phyloP scores from a whole-genome alignment of 1,139 yeast species.

The Keqinozyma sinolaborantium region DNA sequence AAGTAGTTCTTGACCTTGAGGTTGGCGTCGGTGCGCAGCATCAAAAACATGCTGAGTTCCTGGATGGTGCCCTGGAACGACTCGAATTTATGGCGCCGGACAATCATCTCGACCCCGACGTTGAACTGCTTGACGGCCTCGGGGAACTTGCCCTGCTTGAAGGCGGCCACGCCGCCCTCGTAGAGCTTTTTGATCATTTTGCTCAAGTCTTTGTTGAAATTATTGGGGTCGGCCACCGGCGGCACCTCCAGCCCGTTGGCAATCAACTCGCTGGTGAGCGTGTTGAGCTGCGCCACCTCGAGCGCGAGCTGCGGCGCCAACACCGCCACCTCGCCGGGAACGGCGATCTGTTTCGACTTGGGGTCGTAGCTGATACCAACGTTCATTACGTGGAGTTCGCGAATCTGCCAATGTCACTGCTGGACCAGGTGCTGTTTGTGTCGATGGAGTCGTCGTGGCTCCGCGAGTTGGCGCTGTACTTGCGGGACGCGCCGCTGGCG shows the following conservation, averaged over 20 bases:
- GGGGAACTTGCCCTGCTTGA: constrained; percentile 56
- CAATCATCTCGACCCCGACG: constrained; percentile 78
- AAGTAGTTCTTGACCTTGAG: constrained; percentile 61
- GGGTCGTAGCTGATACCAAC: constrained; percentile 18
- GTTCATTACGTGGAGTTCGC: too few relatives aligned
- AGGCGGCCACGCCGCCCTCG: constrained; percentile 64
- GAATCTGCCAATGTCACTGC: too few relatives aligned
- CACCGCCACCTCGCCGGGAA: constrained; percentile 18
- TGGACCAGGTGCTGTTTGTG: background rate
- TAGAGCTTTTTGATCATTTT: constrained; percentile 71
- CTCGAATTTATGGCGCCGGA: constrained; percentile 83
- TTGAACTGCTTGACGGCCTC: constrained; percentile 75
- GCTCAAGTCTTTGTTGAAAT: constrained; percentile 54
- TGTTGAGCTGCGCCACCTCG: constrained; percentile 63
- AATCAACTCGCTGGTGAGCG: constrained; percentile 56
- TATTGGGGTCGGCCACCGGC: constrained; percentile 55
- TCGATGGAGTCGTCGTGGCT: too few relatives aligned
- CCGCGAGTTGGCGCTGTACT: too few relatives aligned
- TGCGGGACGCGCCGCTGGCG: too few relatives aligned
- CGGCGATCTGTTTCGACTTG: constrained; percentile 22
- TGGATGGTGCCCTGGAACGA: constrained; percentile 75
- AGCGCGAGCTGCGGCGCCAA: constrained; percentile 27
- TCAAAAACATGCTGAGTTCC: constrained; percentile 69
- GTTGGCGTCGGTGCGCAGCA: constrained; percentile 82
- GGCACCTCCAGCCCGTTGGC: constrained; percentile 64